phyloP scores from a whole-genome alignment of 257 asterid species.

The Jasminum sambac region DNA sequence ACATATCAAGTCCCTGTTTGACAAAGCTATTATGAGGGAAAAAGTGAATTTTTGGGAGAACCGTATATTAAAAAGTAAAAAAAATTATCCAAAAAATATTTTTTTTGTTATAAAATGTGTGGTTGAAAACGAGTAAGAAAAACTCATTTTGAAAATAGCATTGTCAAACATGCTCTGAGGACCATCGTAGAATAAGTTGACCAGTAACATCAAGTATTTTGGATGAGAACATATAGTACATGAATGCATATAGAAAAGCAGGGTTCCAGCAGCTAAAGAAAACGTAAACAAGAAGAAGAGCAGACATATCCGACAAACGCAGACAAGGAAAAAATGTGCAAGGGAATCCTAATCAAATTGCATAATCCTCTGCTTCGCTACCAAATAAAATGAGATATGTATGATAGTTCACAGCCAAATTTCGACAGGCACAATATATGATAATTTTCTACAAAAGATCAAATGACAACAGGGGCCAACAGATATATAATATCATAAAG shows the following conservation, averaged over 20 bases:
- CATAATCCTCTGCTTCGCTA: not conserved
- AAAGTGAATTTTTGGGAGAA: too few species aligned
- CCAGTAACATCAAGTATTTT: not conserved
- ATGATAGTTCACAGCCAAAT: not conserved
- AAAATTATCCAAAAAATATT: too few species aligned
- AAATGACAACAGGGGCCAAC: not conserved
- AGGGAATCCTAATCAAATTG: not conserved
- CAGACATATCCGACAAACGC: not conserved
- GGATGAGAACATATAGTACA: not conserved
- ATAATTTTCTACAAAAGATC: not conserved
- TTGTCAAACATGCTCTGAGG: not conserved
- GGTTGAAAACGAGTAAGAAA: too few species aligned
- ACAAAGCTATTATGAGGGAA: too few species aligned
- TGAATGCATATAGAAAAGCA: not conserved
- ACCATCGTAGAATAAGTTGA: not conserved
- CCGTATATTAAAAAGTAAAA: too few species aligned
- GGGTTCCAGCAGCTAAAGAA: not conserved
- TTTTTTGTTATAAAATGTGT: too few species aligned
- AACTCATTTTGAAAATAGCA: too few species aligned
- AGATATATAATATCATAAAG: not conserved
- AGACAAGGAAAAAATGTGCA: not conserved
- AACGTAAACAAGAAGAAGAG: conserved; percentile 3
- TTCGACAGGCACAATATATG: not conserved
- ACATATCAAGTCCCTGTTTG: not conserved
- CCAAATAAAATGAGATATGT: not conserved